Evolutionary conservation across 192 early-diverging fungal genomes (phyloP).

Genomic region (Anaeromyces robustus): DNA sequence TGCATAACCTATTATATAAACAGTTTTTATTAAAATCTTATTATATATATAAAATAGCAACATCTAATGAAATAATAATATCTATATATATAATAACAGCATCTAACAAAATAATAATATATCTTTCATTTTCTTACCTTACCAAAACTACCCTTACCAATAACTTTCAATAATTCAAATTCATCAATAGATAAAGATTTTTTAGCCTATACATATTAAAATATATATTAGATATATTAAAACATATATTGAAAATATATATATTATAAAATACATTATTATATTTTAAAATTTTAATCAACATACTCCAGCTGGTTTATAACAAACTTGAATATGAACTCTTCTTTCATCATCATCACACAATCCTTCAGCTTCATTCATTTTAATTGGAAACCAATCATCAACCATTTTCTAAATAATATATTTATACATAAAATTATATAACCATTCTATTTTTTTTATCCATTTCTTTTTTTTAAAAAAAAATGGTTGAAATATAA

Average conservation of each 20-base stretch:
- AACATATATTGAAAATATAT: background rate
- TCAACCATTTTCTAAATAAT: background rate
- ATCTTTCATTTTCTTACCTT: constrained; percentile 27
- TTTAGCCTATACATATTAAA: background rate
- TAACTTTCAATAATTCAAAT: constrained; percentile 86
- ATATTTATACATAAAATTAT: too few species aligned
- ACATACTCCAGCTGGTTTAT: background rate
- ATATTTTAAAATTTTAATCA: background rate
- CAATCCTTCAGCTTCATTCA: background rate
- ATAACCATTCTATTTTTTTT: too few species aligned
- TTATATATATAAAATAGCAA: too few species aligned
- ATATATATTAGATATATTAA: too few species aligned
- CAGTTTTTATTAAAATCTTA: too few species aligned
- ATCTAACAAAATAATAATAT: too few species aligned
- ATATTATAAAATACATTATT: background rate
- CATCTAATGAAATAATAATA: too few species aligned
- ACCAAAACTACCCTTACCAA: constrained; percentile 93
- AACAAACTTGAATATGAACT: background rate
- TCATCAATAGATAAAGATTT: constrained; percentile 65
- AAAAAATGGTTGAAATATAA: too few species aligned
- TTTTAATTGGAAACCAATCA: background rate
- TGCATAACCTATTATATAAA: constrained; percentile 60
- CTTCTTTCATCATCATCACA: background rate
- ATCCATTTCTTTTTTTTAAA: too few species aligned
- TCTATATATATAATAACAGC: too few species aligned